Evolutionary conservation across 495 filamentous ascomycete species (phyloP).

Genomic region (Margaritispora aquatica): DNA sequence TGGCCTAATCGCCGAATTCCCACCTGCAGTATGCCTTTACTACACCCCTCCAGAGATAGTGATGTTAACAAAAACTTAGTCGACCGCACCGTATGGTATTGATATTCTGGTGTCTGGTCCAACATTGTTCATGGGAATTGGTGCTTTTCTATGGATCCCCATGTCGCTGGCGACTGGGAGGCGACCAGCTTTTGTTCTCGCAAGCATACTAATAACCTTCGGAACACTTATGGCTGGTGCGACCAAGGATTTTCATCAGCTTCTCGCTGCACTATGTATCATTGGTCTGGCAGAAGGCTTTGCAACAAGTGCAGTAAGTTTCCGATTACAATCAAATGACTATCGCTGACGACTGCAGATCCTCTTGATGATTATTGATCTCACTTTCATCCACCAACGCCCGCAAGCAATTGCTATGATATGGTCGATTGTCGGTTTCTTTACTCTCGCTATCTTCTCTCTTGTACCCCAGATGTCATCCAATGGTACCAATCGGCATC

Average conservation of each 20-base stretch:
- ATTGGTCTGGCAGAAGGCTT: conserved; percentile 8
- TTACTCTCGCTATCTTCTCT: neutral
- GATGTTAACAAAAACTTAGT: neutral
- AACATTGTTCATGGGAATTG: conserved; percentile 32
- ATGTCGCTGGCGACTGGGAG: conserved; percentile 34
- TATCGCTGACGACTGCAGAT: no score
- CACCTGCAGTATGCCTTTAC: neutral
- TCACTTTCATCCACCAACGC: conserved; percentile 14
- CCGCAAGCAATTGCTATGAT: conserved; percentile 1
- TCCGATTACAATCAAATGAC: no score
- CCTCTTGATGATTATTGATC: conserved; percentile 8
- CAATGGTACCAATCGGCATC: neutral
- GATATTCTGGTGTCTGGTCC: conserved; percentile 11
- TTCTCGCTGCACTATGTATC: conserved; percentile 4
- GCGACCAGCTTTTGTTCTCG: conserved; percentile 30
- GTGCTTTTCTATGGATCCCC: conserved; percentile 36
- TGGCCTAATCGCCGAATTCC: conserved; percentile 2
- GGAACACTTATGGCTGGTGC: conserved; percentile 2
- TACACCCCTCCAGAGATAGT: neutral
- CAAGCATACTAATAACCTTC: conserved; percentile 26
- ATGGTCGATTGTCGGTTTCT: neutral
- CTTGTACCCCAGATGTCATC: neutral
- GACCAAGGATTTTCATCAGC: conserved; percentile 1
- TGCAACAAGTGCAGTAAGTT: conserved; percentile 6
- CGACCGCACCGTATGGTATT: neutral